Evolutionary conservation across 768 basidiomycete genomes (phyloP).

Genomic region (Rhizopogon vinicolor): DNA sequence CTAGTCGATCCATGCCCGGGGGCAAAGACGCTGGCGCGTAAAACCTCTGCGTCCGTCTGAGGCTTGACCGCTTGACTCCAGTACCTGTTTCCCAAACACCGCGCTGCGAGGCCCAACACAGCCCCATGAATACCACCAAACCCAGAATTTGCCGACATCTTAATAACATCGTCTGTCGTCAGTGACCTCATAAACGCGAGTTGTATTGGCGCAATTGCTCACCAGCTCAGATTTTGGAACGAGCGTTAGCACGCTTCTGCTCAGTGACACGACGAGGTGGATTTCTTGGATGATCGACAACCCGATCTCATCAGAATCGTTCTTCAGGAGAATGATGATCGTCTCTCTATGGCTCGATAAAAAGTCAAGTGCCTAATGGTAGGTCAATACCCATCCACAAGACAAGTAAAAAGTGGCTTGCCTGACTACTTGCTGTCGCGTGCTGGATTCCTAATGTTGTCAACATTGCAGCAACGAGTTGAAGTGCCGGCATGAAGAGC

Average conservation of each 20-base stretch:
- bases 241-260: conserved; percentile 61
- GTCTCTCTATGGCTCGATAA: conserved; percentile 80
- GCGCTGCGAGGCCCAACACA: conserved; percentile 69
- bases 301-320: conserved; percentile 57
- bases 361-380: conserved; percentile 68
- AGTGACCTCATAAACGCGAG: background rate
- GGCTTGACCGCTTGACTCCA: conserved; percentile 58
- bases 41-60: conserved; percentile 60
- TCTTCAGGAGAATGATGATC: conserved; percentile 76
- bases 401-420: conserved; percentile 18
- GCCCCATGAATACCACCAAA: conserved; percentile 86
- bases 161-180: background rate
- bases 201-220: conserved; percentile 19
- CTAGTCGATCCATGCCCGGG: conserved; percentile 51
- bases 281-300: conserved; percentile 73
- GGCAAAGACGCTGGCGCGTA: conserved; percentile 47
- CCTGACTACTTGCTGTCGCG: conserved; percentile 65
- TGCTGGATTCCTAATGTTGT: conserved; percentile 74
- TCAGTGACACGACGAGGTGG: conserved; percentile 71
- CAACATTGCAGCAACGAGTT: conserved; percentile 73
- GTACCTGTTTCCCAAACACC: conserved; percentile 55
- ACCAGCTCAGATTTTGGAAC: conserved; percentile 80
- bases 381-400: background rate
- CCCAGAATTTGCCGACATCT: conserved; percentile 64
- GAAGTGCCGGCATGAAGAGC: conserved; percentile 80